Conservation (phyloP, 768 basidiomycete species). For the Lyophyllum atratum region DNA sequence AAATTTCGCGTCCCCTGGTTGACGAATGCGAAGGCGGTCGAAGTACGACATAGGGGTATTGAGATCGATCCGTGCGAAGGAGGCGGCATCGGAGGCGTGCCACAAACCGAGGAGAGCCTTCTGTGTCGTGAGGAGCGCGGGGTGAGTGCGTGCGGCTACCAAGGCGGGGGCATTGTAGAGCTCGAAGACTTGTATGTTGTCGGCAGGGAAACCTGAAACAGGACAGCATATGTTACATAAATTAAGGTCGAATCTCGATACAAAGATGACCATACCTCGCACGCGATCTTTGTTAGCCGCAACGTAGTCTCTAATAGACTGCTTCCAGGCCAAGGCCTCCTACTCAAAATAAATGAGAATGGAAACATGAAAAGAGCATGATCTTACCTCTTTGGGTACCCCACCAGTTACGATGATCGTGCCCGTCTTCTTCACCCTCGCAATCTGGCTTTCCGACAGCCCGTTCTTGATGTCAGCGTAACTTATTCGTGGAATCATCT, state of each 20-base stretch:
- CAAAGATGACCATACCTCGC: slow-evolving; percentile 39
- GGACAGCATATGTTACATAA: background rate
- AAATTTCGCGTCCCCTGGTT: slow-evolving; percentile 70
- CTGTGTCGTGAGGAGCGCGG: slow-evolving; percentile 58
- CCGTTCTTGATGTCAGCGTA: slow-evolving; percentile 48
- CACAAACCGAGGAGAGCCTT: slow-evolving; percentile 58
- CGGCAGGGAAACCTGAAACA: slow-evolving; percentile 58
- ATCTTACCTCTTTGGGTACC: slow-evolving; percentile 50
- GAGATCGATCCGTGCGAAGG: slow-evolving; percentile 41
- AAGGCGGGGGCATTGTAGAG: slow-evolving; percentile 70
- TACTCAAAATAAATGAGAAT: slow-evolving; percentile 20
- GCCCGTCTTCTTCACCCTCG: slow-evolving; percentile 51
- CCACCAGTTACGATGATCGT: slow-evolving; percentile 59
- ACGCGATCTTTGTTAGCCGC: slow-evolving; percentile 44
- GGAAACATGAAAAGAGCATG: background rate
- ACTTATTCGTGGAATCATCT: slow-evolving; percentile 55
- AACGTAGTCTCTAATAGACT: slow-evolving; percentile 54
- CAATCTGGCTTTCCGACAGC: slow-evolving; percentile 44
- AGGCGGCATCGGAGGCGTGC: slow-evolving; percentile 46
- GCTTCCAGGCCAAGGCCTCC: slow-evolving; percentile 65
- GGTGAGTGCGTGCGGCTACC: slow-evolving; percentile 68
- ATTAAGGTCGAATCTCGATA: background rate
- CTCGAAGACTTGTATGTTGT: slow-evolving; percentile 74
- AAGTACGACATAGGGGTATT: slow-evolving; percentile 71
- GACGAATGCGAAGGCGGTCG: slow-evolving; percentile 73